Evolutionary conservation across 2,329 filamentous ascomycete species (phyloP), one percentile per base, ranked within the genome.

Genomic region (Chaetomiaceae sp.): DNA sequence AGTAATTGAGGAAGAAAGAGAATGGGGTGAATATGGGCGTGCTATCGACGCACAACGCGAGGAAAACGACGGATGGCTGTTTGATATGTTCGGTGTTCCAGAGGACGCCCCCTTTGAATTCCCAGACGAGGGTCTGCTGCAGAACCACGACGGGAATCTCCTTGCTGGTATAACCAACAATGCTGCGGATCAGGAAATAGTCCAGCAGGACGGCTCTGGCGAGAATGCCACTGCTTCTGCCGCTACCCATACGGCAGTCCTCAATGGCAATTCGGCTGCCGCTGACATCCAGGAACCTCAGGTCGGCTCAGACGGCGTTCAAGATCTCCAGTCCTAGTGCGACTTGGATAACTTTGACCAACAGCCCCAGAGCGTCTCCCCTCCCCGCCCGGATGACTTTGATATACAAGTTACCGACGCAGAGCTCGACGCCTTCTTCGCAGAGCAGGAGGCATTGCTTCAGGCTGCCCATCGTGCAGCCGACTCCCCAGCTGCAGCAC

Each of bases 291-390:
- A 29, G 10, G 29, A 14, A 4, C 13, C 18, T 20, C 34, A 40
- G 42, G 27, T 25, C 36, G 18, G n/a, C 20, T 27, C 32, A 8
- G 29, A 33, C 44, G n/a, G 43, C 33, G 48, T 20, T 45, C 53
- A 55, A 36, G 40, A 49, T 49, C 36, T 41, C 48, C 48, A 48
- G 53, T 52, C 41, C 33, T 55, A 55, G 53, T 34, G 29, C 16
- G 14, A 51, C 53, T 48, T 34, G 53, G 34, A 38, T 13, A 52
- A 27, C 48, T 48, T 55, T 52, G 48, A 49, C 11, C 48, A 48
- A 9, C n/a, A 34, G 16, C 44, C 48, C 33, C 47, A 43, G 9
- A 16, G 30, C 7, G 29, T 11, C 42, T 27, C 47, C 23, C 11
- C 8, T 4, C 20, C 23, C 10, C n/a, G n/a, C n/a, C 46, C 27